A percentile compares a stretch with the other conserved stretches of the same genome.
phyloP scores from a whole-genome alignment of 768 basidiomycete genomes.

The Cantharellus anzutake region DNA sequence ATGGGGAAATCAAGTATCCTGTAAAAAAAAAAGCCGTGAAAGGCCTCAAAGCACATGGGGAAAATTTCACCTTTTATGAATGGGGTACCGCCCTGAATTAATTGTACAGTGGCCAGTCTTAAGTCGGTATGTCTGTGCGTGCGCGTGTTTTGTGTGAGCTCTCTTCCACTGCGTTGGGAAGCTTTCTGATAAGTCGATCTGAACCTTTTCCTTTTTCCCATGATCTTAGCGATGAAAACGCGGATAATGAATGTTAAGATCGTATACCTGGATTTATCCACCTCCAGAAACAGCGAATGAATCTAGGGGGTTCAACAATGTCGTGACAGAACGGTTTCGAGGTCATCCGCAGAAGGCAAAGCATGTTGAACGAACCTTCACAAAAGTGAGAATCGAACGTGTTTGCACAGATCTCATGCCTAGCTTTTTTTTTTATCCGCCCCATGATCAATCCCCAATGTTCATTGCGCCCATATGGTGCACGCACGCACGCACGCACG shows the following conservation, averaged over 20 bases:
- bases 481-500: too few relatives aligned
- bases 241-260: slow-evolving; percentile 87
- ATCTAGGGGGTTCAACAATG: slow-evolving; percentile 91
- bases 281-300: slow-evolving; percentile 91
- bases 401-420: too few relatives aligned
- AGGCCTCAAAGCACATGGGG: slow-evolving; percentile 91
- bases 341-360: slow-evolving; percentile 81
- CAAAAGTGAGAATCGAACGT: too few relatives aligned
- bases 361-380: too few relatives aligned
- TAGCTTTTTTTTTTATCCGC: too few relatives aligned
- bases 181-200: too few relatives aligned
- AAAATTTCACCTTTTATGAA: slow-evolving; percentile 64
- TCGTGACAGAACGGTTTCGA: slow-evolving; percentile 93
- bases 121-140: slow-evolving; percentile 32
- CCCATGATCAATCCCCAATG: too few relatives aligned
- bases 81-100: slow-evolving; percentile 86
- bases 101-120: slow-evolving; percentile 98
- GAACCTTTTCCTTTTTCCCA: background rate
- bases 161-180: background rate
- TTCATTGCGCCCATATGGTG: too few relatives aligned
- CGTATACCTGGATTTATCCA: slow-evolving; percentile 97
- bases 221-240: slow-evolving; percentile 70
- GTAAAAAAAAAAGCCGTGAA: slow-evolving; percentile 99
- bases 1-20: slow-evolving; percentile 94
- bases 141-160: background rate